Base-by-base conservation (phyloP, 140 eudicot species). In the Cichorium intybus region DNA sequence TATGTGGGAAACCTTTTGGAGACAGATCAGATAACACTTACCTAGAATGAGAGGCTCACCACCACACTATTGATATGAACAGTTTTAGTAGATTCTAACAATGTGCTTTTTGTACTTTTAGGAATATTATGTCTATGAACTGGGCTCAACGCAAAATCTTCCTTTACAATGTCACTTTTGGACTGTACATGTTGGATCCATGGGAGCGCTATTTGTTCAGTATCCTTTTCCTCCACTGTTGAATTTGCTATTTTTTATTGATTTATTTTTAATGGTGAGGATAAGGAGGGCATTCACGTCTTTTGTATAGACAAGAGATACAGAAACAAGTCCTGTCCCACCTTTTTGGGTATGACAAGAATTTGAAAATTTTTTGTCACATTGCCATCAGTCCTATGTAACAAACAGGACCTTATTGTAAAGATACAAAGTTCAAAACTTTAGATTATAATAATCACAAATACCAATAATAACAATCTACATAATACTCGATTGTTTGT, bases 131-230 rank as follows among this genome's bases (percentile, higher is more conserved):
- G 75, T 46, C 75, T 33, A 90, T 87, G 93, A 87, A 90, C 56
- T 90, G 94, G 90, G 57, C 81, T 50, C 89, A 86, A 52, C 93
- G 95, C 74, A 86, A 87, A 74, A 86, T 90, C 72, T 86, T 79
- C 71, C 86, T 86, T 18, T 87, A 90, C 86, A 86, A 90, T 72
- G 90, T 86, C 68, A 89, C 93, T 23, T 90, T 84, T 54, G 95
- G 97, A 2, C 93, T 90, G 20, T 84, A 86, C 83, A 90, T 90
- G 97, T 57, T 90, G 37, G 97, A 90, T 62, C 80, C 87, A 75
- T 90, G 97, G 97, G 95, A 90, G 80, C 89, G 97, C 31, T 86
- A 70, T 56, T 84, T 90, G 41, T 86, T 90, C 85, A 90, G 97
- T 90, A 86, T 90, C 97, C 95, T 81, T 67, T 49, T 47, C 54